Evolutionary conservation across 208 protist genomes (phyloP), one percentile per base, ranked within the genome.

Genomic region (Acanthamoeba healyi): DNA sequence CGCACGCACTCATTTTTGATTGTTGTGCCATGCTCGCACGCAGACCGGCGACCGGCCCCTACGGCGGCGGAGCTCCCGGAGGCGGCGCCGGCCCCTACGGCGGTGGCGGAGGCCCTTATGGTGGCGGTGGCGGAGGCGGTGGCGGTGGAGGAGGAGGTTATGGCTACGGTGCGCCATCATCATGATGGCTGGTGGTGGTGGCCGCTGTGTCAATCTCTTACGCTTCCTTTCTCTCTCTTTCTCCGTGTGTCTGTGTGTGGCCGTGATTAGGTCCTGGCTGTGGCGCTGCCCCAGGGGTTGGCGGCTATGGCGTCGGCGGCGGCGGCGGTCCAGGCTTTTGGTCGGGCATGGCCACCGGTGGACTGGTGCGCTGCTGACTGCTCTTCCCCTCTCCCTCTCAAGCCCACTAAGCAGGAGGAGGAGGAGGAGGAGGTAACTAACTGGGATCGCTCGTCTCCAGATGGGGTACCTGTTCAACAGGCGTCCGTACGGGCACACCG

Each of bases 341-440:
- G 79, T 38, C 40, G 0, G 79, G 79, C 40, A 87, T 87, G 79
- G 79, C 79, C 19, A 61, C 79, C 10, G 79, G 79, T 22, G 79
- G 79, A 12, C n/a, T 58, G 2, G 40, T 87, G 19, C 22, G 79
- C n/a, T n/a, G n/a, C n/a, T n/a, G n/a, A n/a, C n/a, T n/a, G n/a
- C n/a, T 63, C 58, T 65, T 65, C 24, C 14, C 34, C 70, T 46
- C 34, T 46, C n/a, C n/a, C n/a, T n/a, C n/a, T n/a, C n/a, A n/a
- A n/a, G n/a, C n/a, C n/a, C n/a, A n/a, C n/a, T n/a, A n/a, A n/a
- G n/a, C n/a, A n/a, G n/a, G n/a, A n/a, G n/a, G n/a, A n/a, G n/a
- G n/a, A n/a, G 10, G 49, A 54, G 49, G 10, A 54, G 15, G 10
- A 54, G 15, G 15, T 15, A 6, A 54, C 49, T 54, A 6, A 54